These are phyloP conservation scores for Gossypium herbaceum DNA, from an alignment of 345 rosid species.

Conservation along the genomic window DNA sequence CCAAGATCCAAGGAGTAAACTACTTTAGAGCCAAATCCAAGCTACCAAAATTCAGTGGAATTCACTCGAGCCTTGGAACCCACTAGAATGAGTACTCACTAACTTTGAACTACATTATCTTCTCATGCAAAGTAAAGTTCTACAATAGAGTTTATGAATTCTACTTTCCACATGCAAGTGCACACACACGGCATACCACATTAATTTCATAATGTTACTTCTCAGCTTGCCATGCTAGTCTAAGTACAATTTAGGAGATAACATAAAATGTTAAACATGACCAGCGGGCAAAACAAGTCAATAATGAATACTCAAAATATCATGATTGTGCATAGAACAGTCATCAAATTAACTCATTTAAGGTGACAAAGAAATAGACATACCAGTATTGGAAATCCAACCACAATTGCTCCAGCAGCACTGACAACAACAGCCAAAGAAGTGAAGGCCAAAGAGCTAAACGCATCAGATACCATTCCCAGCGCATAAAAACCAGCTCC, in stretches of 20 bases:
- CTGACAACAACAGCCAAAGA: conserved; percentile 81
- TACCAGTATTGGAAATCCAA: conserved; percentile 91
- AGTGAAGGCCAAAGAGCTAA: conserved; percentile 69
- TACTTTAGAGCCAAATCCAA: not conserved
- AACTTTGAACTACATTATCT: not conserved
- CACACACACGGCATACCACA: not conserved
- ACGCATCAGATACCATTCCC: conserved; percentile 82
- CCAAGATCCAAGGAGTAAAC: not conserved
- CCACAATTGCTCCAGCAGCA: conserved; percentile 87
- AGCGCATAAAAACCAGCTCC: conserved; percentile 83
- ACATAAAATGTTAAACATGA: not conserved
- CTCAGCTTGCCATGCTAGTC: not conserved
- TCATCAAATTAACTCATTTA: not conserved
- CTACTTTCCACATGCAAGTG: not conserved
- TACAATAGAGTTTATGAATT: not conserved
- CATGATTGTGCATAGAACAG: not conserved
- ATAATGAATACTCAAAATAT: not conserved
- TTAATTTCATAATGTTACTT: not conserved
- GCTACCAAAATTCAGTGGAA: not conserved
- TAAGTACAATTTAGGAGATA: not conserved
- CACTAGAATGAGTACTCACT: not conserved
- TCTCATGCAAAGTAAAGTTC: not conserved
- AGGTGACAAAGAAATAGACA: conserved; percentile 19
- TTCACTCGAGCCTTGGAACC: not conserved
- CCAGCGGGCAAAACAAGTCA: not conserved